Conservation (phyloP, 352 stramenopile genomes). For the Thalassiosira delicatula region DNA sequence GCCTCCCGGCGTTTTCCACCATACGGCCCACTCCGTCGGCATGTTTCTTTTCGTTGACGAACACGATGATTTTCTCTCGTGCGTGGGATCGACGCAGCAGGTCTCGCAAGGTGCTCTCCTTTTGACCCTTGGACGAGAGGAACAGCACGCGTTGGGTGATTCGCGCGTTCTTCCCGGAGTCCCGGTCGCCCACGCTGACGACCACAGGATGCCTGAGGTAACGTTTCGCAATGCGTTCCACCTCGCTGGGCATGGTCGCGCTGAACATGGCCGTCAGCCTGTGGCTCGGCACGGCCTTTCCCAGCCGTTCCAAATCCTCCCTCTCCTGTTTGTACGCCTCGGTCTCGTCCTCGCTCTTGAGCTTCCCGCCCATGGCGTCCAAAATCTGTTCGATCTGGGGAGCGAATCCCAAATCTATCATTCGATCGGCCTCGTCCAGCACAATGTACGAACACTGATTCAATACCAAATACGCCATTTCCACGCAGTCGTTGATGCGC, state of each 20-base stretch:
- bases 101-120: conserved; percentile 89
- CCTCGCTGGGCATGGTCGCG: conserved; percentile 97
- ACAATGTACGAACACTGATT: conserved; percentile 99
- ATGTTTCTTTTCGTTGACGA: conserved; percentile 99
- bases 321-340: conserved; percentile 93
- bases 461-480: conserved; percentile 97
- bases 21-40: conserved; percentile 94
- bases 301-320: conserved; percentile 70
- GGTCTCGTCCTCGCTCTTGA: conserved; percentile 96
- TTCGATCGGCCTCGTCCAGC: conserved; percentile 98
- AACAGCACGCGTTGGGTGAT: conserved; percentile 97
- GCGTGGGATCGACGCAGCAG: conserved; percentile 85
- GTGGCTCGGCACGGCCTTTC: conserved; percentile 68
- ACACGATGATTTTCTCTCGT: conserved; percentile 97
- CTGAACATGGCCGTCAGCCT: conserved; percentile 95
- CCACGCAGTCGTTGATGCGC: conserved; percentile 95
- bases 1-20: conserved; percentile 90
- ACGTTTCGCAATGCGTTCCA: conserved; percentile 95
- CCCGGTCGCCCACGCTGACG: conserved; percentile 97
- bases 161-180: conserved; percentile 97
- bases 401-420: conserved; percentile 96
- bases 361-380: conserved; percentile 94
- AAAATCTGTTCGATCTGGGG: conserved; percentile 95
- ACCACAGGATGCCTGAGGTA: conserved; percentile 97
- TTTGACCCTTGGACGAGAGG: conserved; percentile 90